Base-by-base conservation (phyloP, 495 filamentous ascomycete species). In the Penicillium malachiteum region DNA sequence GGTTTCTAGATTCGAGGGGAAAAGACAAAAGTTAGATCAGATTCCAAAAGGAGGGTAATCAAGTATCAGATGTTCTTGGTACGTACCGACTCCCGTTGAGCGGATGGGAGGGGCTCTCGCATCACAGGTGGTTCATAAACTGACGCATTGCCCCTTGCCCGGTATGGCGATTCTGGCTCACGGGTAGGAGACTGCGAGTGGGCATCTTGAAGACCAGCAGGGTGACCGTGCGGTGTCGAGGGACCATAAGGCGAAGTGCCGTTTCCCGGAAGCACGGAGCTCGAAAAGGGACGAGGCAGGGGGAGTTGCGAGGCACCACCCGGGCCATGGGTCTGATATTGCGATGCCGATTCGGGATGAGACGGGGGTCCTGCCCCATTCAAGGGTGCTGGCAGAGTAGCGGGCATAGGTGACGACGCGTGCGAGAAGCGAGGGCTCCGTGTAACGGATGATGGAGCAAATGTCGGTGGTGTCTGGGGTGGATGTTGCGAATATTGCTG, bases 401-500 rank as follows among this genome's bases (percentile, higher is more conserved):
- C 67, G 68, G 83, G 68, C 73, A 76, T 60, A 17, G 74, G 73
- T 76, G 73, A 78, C 69, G 68, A 82, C 74, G 66, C 79, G 76
- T 71, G 74, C 62, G 59, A 71, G 66, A 67, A 79, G 68, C 66
- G 77, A 70, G 67, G 83, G 72, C 71, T 84, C 73, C 58, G 81
- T 40, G 80, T 64, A 58, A 80, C 66, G 53, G 84, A 78, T 54
- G 79, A 78, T 38, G 84, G 75, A 18, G 64, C 74, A 66, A 68
- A 85, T 71, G 65, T 75, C 64, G 65, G 82, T 52, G 71, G 81
- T 56, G 66, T 83, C 72, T 68, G 85, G 66, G 65, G 85, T 74
- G 65, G 81, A 52, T 71, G 73, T 35, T 71, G 72, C 31, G 69
- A 75, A 63, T 84, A 85, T 53, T 54, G 65, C 41, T 50, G 58